phyloP scores from a whole-genome alignment of 1,284 basidiomycete genomes.

The Cryptococcus sp. region DNA sequence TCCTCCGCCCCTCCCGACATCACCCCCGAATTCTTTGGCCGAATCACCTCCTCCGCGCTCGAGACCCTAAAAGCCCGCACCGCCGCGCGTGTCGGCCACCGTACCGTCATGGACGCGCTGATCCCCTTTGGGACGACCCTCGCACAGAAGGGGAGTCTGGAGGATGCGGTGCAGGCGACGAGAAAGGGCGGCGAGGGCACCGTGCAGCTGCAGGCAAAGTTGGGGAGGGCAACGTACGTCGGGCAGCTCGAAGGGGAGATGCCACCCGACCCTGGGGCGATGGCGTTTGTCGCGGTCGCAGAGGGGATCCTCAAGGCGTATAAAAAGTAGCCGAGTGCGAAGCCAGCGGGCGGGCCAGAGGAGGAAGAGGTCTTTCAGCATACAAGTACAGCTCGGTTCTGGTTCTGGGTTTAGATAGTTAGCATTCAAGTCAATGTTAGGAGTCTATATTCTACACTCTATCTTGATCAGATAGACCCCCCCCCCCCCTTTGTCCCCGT shows the following conservation, averaged over 20 bases:
- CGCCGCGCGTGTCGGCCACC: conserved; percentile 50
- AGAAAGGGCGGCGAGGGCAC: conserved; percentile 49
- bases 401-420: background rate
- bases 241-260: conserved; percentile 40
- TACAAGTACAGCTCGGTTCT: background rate
- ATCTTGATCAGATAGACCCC: background rate
- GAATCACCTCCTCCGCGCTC: conserved; percentile 31
- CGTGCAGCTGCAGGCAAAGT: conserved; percentile 47
- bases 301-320: conserved; percentile 28
- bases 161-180: conserved; percentile 42
- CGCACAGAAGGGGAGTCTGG: conserved; percentile 35
- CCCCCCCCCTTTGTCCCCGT: too few relatives aligned
- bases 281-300: conserved; percentile 44
- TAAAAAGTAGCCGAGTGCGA: background rate
- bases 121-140: conserved; percentile 51
- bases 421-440: background rate
- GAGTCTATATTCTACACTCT: background rate
- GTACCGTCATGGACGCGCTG: conserved; percentile 54
- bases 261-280: conserved; percentile 49
- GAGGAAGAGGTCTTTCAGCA: too few relatives aligned
- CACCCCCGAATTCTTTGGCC: conserved; percentile 27
- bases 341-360: too few relatives aligned
- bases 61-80: conserved; percentile 50
- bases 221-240: conserved; percentile 53
- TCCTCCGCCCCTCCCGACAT: conserved; percentile 7